phyloP scores from a whole-genome alignment of 495 filamentous ascomycete species.

The Penicilliopsis zonata region DNA sequence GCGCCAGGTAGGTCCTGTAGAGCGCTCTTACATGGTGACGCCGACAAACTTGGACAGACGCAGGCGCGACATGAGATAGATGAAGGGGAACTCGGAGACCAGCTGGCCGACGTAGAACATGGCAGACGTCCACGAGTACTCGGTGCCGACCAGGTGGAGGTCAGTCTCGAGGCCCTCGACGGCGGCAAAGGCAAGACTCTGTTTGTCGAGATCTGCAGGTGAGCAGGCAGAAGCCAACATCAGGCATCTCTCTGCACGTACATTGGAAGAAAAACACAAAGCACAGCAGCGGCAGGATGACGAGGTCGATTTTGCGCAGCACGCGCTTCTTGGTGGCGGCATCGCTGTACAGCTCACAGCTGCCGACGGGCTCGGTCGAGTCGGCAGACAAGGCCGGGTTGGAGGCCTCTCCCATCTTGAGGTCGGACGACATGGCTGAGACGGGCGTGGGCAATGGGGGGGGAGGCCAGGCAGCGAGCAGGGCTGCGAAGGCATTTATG shows the following conservation, averaged over 20 bases:
- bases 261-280: conserved; percentile 19
- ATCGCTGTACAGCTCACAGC: no score
- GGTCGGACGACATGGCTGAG: no score
- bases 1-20: not conserved
- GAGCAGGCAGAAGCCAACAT: not conserved
- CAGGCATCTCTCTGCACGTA: conserved; percentile 1
- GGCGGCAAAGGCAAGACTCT: conserved; percentile 42
- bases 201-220: conserved; percentile 39
- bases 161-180: conserved; percentile 43
- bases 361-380: no score
- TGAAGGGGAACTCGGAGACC: conserved; percentile 32
- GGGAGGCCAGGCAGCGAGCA: no score
- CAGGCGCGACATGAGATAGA: conserved; percentile 43
- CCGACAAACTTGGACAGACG: conserved; percentile 30
- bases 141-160: conserved; percentile 31
- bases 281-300: conserved; percentile 24
- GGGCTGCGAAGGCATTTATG: no score
- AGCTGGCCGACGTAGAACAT: conserved; percentile 38
- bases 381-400: no score
- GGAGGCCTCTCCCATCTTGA: no score
- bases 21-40: conserved; percentile 10
- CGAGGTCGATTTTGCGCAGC: conserved; percentile 35
- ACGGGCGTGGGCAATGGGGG: no score
- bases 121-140: conserved; percentile 41
- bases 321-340: conserved; percentile 29